These are phyloP conservation scores for Adiantum capillusveneris DNA, from an alignment of 75 land plant genomes.

Conservation along the genomic window DNA sequence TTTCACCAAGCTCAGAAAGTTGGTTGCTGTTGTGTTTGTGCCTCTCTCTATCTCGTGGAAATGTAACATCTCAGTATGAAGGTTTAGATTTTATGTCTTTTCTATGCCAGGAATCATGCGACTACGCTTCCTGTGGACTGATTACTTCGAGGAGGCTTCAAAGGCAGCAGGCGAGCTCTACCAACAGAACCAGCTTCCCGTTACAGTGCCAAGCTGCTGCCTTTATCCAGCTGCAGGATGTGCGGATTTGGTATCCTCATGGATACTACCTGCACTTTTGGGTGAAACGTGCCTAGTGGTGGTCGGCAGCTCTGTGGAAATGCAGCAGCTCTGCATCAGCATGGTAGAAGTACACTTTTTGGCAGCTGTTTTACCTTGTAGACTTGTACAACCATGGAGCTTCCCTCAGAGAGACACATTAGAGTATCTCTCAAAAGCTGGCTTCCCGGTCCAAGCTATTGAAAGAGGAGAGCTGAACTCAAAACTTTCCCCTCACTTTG, in stretches of 20 bases:
- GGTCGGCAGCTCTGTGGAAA: neutral
- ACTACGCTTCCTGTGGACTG: constrained; percentile 9
- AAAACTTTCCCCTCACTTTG: neutral
- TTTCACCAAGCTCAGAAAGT: no score
- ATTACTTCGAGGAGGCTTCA: constrained; percentile 9
- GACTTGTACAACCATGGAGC: neutral
- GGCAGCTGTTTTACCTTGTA: neutral
- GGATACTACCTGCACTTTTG: neutral
- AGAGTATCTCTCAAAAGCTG: neutral
- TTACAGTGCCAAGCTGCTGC: neutral
- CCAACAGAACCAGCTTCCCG: neutral
- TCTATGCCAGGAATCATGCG: constrained; percentile 4
- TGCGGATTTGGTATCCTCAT: neutral
- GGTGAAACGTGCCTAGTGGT: neutral
- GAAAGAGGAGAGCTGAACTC: no score
- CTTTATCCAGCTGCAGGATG: neutral
- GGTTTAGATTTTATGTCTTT: no score
- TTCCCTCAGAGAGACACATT: neutral
- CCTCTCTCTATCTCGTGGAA: no score
- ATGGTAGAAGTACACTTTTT: neutral
- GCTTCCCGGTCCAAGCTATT: no score
- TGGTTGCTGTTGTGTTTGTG: no score
- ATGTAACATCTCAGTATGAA: no score
- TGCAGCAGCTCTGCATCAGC: constrained; percentile 1
- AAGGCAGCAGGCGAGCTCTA: neutral